These are phyloP conservation scores for grape (Vitis vinifera) DNA, from an alignment of 164 flowering plant genomes.

Conservation along the genomic window DNA sequence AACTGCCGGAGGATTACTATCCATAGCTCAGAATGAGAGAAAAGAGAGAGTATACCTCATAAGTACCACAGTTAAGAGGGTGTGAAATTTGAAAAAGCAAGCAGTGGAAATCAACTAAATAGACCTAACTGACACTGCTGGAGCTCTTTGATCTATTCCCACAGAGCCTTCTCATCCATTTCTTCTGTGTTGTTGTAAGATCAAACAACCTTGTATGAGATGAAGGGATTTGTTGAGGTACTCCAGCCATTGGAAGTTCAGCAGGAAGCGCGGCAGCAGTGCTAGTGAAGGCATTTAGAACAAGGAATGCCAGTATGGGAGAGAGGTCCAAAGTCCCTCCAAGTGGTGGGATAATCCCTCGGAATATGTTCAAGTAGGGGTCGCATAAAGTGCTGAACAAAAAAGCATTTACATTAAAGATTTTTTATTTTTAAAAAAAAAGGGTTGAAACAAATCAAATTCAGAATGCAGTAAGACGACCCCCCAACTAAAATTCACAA, in stretches of 20 bases:
- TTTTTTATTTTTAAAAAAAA: too few relatives aligned
- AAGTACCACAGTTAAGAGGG: too few relatives aligned
- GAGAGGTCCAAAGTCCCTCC: slow-evolving; percentile 93
- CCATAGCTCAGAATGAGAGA: not conserved
- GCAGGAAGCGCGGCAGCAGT: slow-evolving; percentile 91
- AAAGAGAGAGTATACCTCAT: too few relatives aligned
- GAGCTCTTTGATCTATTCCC: slow-evolving; percentile 29
- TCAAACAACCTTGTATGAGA: slow-evolving; percentile 12
- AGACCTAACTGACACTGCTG: slow-evolving; percentile 17
- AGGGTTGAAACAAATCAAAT: too few relatives aligned
- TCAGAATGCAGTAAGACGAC: too few relatives aligned
- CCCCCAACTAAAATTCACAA: too few relatives aligned
- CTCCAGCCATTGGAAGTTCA: slow-evolving; percentile 55
- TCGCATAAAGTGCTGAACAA: slow-evolving; percentile 83
- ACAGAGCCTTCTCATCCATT: slow-evolving; percentile 50
- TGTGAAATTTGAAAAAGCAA: too few relatives aligned
- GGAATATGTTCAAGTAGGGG: slow-evolving; percentile 94
- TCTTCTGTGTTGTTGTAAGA: slow-evolving; percentile 38
- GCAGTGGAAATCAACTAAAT: not conserved
- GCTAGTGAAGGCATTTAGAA: slow-evolving; percentile 82
- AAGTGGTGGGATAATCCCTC: slow-evolving; percentile 91
- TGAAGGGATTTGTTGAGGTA: slow-evolving; percentile 9
- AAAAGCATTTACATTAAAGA: not conserved
- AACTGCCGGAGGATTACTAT: slow-evolving; percentile 2
- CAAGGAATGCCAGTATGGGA: slow-evolving; percentile 87